Base-by-base conservation (phyloP, 306 rosid species). In the Begonia fuchsioides region DNA sequence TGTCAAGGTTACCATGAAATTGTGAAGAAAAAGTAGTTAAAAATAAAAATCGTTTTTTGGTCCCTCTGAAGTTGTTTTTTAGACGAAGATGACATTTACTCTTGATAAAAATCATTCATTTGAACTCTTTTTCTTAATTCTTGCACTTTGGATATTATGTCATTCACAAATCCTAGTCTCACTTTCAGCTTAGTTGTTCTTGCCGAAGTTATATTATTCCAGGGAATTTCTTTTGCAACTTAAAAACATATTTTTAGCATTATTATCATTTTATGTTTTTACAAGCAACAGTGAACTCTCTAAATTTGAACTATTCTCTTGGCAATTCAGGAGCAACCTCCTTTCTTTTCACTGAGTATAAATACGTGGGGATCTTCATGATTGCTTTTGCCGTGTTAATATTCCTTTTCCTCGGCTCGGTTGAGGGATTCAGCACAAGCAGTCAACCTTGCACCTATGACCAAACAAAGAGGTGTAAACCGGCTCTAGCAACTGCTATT, bases 321-420 rank as follows among this genome's bases (percentile, higher is more conserved):
- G 57, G 62, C 32, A 12, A 63, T 32, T 49, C 86, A 90, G 98
- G 98, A 46, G 90, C 95, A 40, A 84, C 94, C 50, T 90, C 98
- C 50, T 85, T 90, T 66, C 92, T 90, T n/a, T 85, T 69, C 59
- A 90, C 95, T 0, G 82, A 74, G 50, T 90, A 84, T 53, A 66
- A 72, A 65, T 90, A 90, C 54, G 94, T 84, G 16, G 83, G 95
- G 47, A 53, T 76, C 57, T 90, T 85, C 80, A 85, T 85, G 98
- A 75, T 63, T 44, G 76, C 78, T 54, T 90, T 90, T 75, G 95
- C 95, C 10, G 16, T 73, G 44, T 73, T 85, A 81, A 90, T 85
- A 55, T 85, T 90, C 61, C 61, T 85, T 16, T 85, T 90, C 82
- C 98, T 90, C 65, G 98, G 94, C 35, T 85, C 95, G 2, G 98